A percentile compares a stretch with the other conserved stretches of the same genome.
Conservation (phyloP, 306 rosid species). For the Acacia melanoxylon region DNA sequence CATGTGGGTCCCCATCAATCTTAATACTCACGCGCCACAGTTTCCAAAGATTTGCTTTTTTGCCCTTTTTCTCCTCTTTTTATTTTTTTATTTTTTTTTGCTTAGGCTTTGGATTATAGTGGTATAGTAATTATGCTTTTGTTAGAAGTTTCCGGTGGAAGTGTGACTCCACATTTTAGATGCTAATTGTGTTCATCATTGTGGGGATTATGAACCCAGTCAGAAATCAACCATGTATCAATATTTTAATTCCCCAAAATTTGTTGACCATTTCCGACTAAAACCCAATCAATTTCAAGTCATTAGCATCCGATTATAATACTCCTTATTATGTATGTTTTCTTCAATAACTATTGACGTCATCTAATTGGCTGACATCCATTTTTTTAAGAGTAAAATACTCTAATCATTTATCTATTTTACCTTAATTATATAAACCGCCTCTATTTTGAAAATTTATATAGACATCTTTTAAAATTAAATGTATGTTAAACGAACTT, state of each 20-base stretch:
- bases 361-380: background rate
- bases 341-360: background rate
- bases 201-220: background rate
- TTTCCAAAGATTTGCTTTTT: background rate
- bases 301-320: background rate
- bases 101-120: background rate
- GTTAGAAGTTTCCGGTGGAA: background rate
- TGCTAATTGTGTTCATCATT: background rate
- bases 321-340: too few relatives aligned
- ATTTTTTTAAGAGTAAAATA: background rate
- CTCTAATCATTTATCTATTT: accelerated
- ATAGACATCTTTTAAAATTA: too few relatives aligned
- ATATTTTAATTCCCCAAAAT: background rate
- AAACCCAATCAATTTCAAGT: background rate
- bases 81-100: background rate
- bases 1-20: background rate
- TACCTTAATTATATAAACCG: too few relatives aligned
- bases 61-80: too few relatives aligned
- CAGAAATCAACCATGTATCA: background rate
- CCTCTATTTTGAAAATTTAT: too few relatives aligned
- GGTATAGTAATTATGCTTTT: background rate
- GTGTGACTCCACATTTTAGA: background rate
- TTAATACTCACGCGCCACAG: background rate
- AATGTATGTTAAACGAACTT: too few relatives aligned
- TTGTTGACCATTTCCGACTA: background rate